Evolutionary conservation across 2,329 filamentous ascomycete genomes (phyloP), one percentile per base, ranked within the genome.

Genomic region (Talaromyces sp.): DNA sequence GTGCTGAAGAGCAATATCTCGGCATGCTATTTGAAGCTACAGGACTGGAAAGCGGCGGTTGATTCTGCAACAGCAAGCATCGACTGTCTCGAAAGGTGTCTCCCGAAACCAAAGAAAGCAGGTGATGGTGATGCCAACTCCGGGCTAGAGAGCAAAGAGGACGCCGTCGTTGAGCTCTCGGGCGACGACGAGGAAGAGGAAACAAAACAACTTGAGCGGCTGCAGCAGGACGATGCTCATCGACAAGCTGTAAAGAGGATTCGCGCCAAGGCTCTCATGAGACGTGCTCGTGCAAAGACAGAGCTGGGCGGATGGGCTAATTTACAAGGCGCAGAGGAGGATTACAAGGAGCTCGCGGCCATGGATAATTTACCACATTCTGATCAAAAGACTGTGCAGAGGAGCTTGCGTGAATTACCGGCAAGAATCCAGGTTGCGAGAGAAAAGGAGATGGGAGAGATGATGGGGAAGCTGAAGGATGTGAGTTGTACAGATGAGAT

Each of bases 381-480:
- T 9, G 93, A 97, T 69, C 80, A 78, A 70, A 86, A 82, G 68
- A 83, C 88, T 17, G 89, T 96, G 1, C 80, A 85, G 57, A 76
- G 80, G 29, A 88, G 91, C 66, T 79, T 96, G 62, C 75, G 80
- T 14, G 78, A 80, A 24, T 76, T 98, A 43, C 90, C 91, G 1
- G 78, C 82, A 1, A 82, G 83, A 63, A 83, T 91, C 55, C 90
- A 93, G 65, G 84, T 84, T 19, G 92, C 93, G 1, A 91, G 92
- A 76, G 89, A 96, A 70, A 84, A 83, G 67, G 95, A 99, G 76
- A 91, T 95, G 84, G 88, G 84, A 2, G 93, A 99, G 77, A 97
- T 98, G 92, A 96, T 96, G 92, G 90, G 89, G 19, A 97, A 98
- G 78, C 77, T 99, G 68, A 97, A 96, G 72, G 87, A 89, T 67